Percentiles rank a stretch among this genome's conserved stretches.
These are phyloP conservation scores for Xylaria grammica DNA, from an alignment of 495 filamentous ascomycete genomes.

Conservation along the genomic window DNA sequence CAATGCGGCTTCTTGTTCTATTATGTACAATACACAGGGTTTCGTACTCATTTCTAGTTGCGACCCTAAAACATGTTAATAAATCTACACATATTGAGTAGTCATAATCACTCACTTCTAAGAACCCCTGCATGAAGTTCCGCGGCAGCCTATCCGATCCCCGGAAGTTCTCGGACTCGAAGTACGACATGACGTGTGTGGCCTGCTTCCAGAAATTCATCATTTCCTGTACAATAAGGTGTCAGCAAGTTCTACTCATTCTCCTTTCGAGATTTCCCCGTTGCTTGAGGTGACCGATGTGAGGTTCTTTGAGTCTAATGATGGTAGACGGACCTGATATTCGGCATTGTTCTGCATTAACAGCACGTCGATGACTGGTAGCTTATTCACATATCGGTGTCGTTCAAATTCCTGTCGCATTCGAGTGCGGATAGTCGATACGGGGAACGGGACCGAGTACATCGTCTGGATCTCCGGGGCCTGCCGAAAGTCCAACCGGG, in stretches of 20 bases:
- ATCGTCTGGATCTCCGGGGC: conserved; percentile 94
- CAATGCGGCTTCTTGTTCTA: conserved; percentile 39
- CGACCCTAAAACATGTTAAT: conserved; percentile 49
- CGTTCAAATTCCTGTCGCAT: conserved; percentile 97
- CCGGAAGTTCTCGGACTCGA: conserved; percentile 78
- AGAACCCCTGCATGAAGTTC: conserved; percentile 90
- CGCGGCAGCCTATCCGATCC: conserved; percentile 77
- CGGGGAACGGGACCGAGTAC: conserved; percentile 89
- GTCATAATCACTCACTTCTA: conserved; percentile 67
- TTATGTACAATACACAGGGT: conserved; percentile 37
- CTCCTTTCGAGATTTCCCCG: background rate
- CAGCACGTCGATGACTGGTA: conserved; percentile 85
- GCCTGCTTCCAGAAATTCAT: conserved; percentile 99
- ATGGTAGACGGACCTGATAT: conserved; percentile 68
- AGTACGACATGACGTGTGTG: conserved; percentile 96
- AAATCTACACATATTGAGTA: background rate
- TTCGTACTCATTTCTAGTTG: conserved; percentile 47
- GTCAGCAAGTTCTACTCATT: background rate
- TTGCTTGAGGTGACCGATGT: conserved; percentile 24
- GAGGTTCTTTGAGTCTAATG: conserved; percentile 28
- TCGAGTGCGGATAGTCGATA: conserved; percentile 88
- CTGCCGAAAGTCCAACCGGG: conserved; percentile 49
- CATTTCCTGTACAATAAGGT: conserved; percentile 70
- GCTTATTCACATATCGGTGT: conserved; percentile 89
- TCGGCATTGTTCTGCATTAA: conserved; percentile 86